These are phyloP conservation scores for Tylopilus intermedius DNA, from an alignment of 768 basidiomycete genomes.

Conservation along the genomic window DNA sequence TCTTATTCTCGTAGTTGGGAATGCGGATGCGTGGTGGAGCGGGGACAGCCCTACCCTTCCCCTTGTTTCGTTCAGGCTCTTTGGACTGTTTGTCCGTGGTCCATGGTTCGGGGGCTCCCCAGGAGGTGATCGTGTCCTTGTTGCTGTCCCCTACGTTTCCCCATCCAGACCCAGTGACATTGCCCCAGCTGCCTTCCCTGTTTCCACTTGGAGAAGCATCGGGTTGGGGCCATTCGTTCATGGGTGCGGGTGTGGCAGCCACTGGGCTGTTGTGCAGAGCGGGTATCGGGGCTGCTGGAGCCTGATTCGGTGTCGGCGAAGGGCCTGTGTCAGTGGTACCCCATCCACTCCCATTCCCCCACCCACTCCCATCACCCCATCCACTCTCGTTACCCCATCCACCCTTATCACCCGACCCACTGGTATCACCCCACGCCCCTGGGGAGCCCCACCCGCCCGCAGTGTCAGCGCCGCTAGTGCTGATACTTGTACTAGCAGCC, in stretches of 20 bases:
- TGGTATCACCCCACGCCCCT: background rate
- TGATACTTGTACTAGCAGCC: background rate
- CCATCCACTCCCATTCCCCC: conserved; percentile 11
- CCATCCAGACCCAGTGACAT: background rate
- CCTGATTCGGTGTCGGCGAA: conserved; percentile 3
- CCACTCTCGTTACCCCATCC: background rate
- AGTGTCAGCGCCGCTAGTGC: background rate
- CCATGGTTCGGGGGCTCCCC: conserved; percentile 9
- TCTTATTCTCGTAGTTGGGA: conserved; percentile 14
- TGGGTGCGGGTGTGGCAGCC: background rate
- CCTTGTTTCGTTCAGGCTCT: conserved; percentile 3
- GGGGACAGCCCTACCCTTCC: conserved; percentile 8
- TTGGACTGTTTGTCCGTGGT: conserved; percentile 3
- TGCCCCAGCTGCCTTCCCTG: background rate
- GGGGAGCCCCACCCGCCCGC: background rate
- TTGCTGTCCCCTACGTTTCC: conserved; percentile 1
- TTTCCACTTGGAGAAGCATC: background rate
- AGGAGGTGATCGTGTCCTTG: background rate
- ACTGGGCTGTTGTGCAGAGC: background rate
- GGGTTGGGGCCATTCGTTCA: background rate
- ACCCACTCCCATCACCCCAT: conserved; percentile 8
- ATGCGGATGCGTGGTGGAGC: conserved; percentile 26
- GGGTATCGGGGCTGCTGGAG: background rate
- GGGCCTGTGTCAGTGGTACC: conserved; percentile 3
- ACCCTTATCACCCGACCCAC: background rate